Base-by-base conservation (phyloP, 306 rosid species). In the Fagus crenata region DNA sequence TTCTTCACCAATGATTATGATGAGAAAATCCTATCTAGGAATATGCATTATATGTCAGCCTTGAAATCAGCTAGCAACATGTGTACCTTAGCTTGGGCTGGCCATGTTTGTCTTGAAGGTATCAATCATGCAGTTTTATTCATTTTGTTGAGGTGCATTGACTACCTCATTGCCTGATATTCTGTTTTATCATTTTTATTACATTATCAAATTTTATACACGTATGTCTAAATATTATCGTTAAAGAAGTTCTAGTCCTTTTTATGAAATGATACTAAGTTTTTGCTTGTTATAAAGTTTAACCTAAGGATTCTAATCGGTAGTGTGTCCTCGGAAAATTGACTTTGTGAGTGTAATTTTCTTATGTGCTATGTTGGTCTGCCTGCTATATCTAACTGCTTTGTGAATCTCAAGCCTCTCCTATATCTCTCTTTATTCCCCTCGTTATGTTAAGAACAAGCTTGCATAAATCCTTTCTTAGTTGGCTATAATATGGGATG, bases 41-140 rank as follows among this genome's bases (percentile, higher is more conserved):
- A 90, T 78, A 69, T 41, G 55, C 97, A 80, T 79, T 95, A 88
- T 88, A 92, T 92, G 98, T 89, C 96, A 74, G 96, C 88, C 75
- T 89, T 92, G 49, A 88, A 89, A 86, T 90, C 97, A 15, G 80
- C 93, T 35, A 89, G 89, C 85, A 87, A 81, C 74, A 14, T 95
- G 64, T 81, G 64, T 70, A 80, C 74, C 85, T 86, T 95, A 72
- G 91, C 97, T 82, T 81, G 92, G 96, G 88, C 94, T 51, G 94
- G 97, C 41, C 89, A 95, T 85, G 82, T 95, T 82, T 81, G 86
- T 80, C 97, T 95, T 72, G 93, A 90, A 95, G 98, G 98, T 92
- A 89, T 75, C 43, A 63, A 40, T 83, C 31, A 65, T 80, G 64
- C 32, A 76, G 59, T 76, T 71, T 79, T 71, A 37, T 53, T 6